Conservation (phyloP, 179 eudicot species). For the Amaranthus tricolor region DNA sequence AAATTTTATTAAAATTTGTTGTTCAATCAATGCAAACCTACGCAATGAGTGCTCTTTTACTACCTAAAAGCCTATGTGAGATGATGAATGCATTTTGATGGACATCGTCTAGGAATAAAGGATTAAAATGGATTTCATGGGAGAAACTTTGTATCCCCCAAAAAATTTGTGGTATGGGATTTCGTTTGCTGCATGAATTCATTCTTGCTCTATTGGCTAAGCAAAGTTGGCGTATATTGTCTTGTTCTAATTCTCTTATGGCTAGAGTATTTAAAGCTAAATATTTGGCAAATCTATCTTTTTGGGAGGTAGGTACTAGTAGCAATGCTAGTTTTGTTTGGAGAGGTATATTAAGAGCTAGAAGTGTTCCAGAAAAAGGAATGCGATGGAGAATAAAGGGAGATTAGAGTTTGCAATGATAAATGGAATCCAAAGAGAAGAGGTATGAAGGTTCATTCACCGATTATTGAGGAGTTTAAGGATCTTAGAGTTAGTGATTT, state of each 20-base stretch:
- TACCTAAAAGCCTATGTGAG: not conserved
- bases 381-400: not conserved
- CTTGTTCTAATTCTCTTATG: not conserved
- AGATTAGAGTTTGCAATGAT: not conserved
- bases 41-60: not conserved
- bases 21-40: not conserved
- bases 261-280: too few species aligned
- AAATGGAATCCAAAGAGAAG: too few species aligned
- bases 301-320: too few species aligned
- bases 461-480: not conserved
- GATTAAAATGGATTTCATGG: not conserved
- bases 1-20: not conserved
- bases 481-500: not conserved
- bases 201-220: not conserved
- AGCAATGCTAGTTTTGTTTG: not conserved
- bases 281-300: too few species aligned
- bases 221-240: not conserved
- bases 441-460: not conserved
- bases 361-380: not conserved
- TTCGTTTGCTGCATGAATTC: not conserved
- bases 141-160: not conserved
- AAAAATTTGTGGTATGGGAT: not conserved
- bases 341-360: not conserved
- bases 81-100: not conserved
- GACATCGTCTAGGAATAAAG: not conserved